These are phyloP conservation scores for Ophiostoma himal-ulmi DNA, from an alignment of 2,329 filamentous ascomycete genomes.

Conservation along the genomic window DNA sequence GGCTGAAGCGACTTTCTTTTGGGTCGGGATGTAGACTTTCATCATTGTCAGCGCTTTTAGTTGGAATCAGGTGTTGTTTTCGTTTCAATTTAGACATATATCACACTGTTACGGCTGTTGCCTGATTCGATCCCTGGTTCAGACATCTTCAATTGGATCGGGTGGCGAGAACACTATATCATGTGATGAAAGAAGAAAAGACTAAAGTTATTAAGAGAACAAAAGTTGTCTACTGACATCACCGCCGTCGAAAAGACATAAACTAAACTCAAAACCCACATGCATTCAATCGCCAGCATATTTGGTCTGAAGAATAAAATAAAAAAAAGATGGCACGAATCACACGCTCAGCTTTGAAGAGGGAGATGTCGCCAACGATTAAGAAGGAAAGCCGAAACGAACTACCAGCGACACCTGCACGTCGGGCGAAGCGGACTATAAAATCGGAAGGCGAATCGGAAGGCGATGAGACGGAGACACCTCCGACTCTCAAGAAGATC, in stretches of 20 bases:
- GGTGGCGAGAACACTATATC: conserved; percentile 7
- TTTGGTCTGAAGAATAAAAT: background rate
- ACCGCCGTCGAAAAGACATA: background rate
- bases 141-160: background rate
- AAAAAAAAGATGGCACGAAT: background rate
- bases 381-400: background rate
- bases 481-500: conserved; percentile 2
- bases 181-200: conserved; percentile 6
- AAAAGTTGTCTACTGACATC: background rate
- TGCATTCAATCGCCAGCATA: background rate
- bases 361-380: background rate
- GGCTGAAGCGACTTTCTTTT: too few relatives aligned
- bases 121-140: background rate
- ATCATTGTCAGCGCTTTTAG: too few relatives aligned
- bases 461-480: background rate
- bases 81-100: background rate
- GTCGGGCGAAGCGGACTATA: background rate
- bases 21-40: background rate
- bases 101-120: background rate
- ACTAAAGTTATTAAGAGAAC: background rate
- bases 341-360: background rate
- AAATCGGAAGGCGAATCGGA: background rate
- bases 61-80: background rate
- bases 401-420: background rate
- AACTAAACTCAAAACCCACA: background rate